Evolutionary conservation across 805 yeast genomes (phyloP).

Genomic region (Ogataea methanolica): DNA sequence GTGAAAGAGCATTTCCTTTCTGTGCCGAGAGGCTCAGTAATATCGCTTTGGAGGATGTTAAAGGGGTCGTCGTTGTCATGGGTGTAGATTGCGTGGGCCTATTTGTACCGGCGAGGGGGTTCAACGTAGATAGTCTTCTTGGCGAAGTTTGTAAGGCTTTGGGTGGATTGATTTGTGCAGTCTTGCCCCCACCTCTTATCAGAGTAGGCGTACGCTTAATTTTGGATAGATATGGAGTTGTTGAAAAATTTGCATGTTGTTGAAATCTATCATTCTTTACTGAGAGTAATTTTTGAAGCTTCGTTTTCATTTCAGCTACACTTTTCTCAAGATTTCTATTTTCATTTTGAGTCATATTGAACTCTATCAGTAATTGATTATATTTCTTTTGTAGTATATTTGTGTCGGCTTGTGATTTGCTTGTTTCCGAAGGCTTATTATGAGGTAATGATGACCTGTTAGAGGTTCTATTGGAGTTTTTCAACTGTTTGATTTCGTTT

Average conservation of each 20-base stretch:
- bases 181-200: not conserved
- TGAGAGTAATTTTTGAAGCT: conserved; percentile 2
- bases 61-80: conserved; percentile 3
- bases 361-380: conserved; percentile 8
- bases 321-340: conserved; percentile 9
- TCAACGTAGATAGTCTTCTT: not conserved
- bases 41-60: conserved; percentile 2
- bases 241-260: conserved; percentile 12
- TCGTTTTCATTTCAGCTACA: conserved; percentile 6
- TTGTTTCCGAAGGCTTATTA: not conserved
- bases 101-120: not conserved
- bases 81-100: conserved; percentile 1
- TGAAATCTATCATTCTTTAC: conserved; percentile 1
- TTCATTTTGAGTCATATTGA: conserved; percentile 11
- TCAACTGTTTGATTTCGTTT: conserved; percentile 5
- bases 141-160: not conserved
- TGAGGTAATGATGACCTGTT: not conserved
- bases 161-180: not conserved
- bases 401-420: not conserved
- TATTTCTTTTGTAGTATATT: conserved; percentile 9
- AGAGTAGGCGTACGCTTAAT: not conserved
- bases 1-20: conserved; percentile 1
- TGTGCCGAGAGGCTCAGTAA: conserved; percentile 4
- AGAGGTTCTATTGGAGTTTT: not conserved
- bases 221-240: conserved; percentile 19